A percentile compares a stretch with the other conserved stretches of the same genome.
phyloP scores from a whole-genome alignment of 352 stramenopile genomes.

The Phytophthora kernoviae region DNA sequence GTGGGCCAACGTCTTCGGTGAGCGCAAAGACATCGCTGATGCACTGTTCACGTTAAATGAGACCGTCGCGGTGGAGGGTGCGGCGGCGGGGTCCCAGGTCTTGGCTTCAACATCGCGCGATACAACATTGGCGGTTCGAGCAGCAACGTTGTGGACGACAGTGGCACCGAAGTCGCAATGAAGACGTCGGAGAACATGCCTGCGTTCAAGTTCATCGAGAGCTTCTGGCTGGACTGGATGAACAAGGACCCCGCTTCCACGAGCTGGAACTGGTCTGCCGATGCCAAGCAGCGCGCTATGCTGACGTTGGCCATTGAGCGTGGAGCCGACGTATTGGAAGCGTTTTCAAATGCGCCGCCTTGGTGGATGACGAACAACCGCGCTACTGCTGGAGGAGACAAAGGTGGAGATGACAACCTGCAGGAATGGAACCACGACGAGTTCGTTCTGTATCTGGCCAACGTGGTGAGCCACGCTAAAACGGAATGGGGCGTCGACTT shows the following conservation, averaged over 20 bases:
- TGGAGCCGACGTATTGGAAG: conserved; percentile 49
- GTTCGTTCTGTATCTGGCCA: conserved; percentile 56
- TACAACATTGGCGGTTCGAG: conserved; percentile 67
- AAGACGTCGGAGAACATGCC: conserved; percentile 56
- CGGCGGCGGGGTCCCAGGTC: conserved; percentile 33
- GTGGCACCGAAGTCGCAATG: conserved; percentile 45
- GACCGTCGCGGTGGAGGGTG: conserved; percentile 32
- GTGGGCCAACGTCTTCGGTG: conserved; percentile 64
- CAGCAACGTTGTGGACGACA: conserved; percentile 44
- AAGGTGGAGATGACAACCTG: conserved; percentile 50
- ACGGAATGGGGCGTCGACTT: conserved; percentile 53
- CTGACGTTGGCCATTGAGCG: conserved; percentile 39
- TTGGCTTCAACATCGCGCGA: conserved; percentile 60
- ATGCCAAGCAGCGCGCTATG: conserved; percentile 50
- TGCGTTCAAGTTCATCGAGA: conserved; percentile 55
- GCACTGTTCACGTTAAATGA: conserved; percentile 54
- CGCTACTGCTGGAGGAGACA: conserved; percentile 42
- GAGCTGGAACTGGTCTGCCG: conserved; percentile 61
- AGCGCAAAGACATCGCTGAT: conserved; percentile 50
- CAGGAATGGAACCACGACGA: conserved; percentile 50
- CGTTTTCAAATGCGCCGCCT: conserved; percentile 61
- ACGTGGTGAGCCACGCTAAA: conserved; percentile 42
- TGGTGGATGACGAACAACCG: conserved; percentile 71
- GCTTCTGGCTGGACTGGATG: conserved; percentile 58
- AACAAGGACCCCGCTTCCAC: conserved; percentile 40